Evolutionary conservation across 2,329 filamentous ascomycete species (phyloP), one percentile per base, ranked within the genome.

Genomic region (Aureobasidium sp.): DNA sequence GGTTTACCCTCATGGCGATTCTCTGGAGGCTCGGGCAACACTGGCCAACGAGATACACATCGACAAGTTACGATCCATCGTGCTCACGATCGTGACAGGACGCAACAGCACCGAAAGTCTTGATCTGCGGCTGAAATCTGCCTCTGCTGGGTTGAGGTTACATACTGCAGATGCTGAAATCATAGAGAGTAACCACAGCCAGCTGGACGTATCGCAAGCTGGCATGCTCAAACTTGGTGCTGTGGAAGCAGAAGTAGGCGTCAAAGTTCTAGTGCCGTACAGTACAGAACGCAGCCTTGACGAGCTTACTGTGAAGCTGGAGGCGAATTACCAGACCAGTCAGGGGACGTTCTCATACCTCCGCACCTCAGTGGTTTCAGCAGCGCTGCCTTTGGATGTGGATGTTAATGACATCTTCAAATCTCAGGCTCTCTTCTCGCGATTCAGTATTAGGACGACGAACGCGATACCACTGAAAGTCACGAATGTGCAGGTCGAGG

Each of bases 371-470:
- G 82, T 79, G 3, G 79, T 95, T 21, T 81, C 86, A 2, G 87
- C 94, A 1, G 82, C 88, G 1, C 78, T 99, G 4, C 89, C 90
- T 0, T 79, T 99, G 3, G 92, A 93, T 3, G 94, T 99, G 64
- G 97, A 97, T 65, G 94, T 99, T 6, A 92, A 97, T 68, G 94
- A 99, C 67, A 84, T 95, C 29, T 97, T 97, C 78, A 95, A 96
- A 70, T 84, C 90, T 64, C 77, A 85, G 8, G 81, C 84, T 0
- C 79, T 97, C 0, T 94, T 94, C 69, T 96, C 92, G 0, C 87
- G 87, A 10, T 99, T 99, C 71, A 95, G 89, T 15, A 87, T 99
- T 57, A 91, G 90, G 13, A 91, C 92, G 0, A 87, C 90, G 0
- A 89, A 81, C 60, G 72, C 82, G 25, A 85, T 87, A 31, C 94